These are phyloP conservation scores for Colletotrichum eleusines DNA, from an alignment of 2,329 filamentous ascomycete species.

Conservation along the genomic window DNA sequence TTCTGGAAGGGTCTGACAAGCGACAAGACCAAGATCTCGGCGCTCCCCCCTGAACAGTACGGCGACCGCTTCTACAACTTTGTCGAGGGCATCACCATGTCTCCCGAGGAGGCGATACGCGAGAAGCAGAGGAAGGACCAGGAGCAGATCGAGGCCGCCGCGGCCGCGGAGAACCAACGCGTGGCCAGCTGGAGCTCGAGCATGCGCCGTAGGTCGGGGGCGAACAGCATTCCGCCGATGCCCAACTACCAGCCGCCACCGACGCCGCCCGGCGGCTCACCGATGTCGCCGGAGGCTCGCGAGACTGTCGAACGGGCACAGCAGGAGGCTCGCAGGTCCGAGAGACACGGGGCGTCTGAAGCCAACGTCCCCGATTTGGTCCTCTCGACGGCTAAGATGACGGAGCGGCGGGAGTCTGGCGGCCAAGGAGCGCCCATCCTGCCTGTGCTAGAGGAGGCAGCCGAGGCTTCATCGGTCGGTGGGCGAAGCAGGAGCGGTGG, in stretches of 20 bases:
- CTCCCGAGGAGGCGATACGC: slow-evolving; percentile 83
- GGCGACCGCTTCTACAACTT: slow-evolving; percentile 95
- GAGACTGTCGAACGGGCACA: slow-evolving; percentile 57
- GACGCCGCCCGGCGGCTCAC: slow-evolving; percentile 50
- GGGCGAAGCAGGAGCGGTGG: slow-evolving; percentile 67
- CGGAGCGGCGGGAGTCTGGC: slow-evolving; percentile 67
- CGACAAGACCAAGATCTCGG: slow-evolving; percentile 89
- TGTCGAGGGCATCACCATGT: slow-evolving; percentile 91
- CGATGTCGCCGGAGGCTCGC: slow-evolving; percentile 53
- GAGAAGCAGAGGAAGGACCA: slow-evolving; percentile 71
- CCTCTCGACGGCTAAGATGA: slow-evolving; percentile 55
- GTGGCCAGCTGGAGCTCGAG: slow-evolving; percentile 54
- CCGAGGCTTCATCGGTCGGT: slow-evolving; percentile 77
- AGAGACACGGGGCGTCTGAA: slow-evolving; percentile 52
- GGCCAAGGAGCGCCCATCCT: slow-evolving; percentile 67
- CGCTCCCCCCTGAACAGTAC: slow-evolving; percentile 89
- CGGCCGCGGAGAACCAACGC: slow-evolving; percentile 51
- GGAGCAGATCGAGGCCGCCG: slow-evolving; percentile 63
- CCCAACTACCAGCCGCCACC: slow-evolving; percentile 61
- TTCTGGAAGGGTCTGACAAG: slow-evolving; percentile 95
- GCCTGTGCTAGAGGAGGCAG: slow-evolving; percentile 91
- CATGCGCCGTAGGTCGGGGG: slow-evolving; percentile 49
- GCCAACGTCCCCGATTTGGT: slow-evolving; percentile 72
- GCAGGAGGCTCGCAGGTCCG: slow-evolving; percentile 53
- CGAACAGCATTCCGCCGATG: slow-evolving; percentile 54